Base-by-base conservation (phyloP, 2,329 filamentous ascomycete species). In the Tolypocladium ovalisporum region DNA sequence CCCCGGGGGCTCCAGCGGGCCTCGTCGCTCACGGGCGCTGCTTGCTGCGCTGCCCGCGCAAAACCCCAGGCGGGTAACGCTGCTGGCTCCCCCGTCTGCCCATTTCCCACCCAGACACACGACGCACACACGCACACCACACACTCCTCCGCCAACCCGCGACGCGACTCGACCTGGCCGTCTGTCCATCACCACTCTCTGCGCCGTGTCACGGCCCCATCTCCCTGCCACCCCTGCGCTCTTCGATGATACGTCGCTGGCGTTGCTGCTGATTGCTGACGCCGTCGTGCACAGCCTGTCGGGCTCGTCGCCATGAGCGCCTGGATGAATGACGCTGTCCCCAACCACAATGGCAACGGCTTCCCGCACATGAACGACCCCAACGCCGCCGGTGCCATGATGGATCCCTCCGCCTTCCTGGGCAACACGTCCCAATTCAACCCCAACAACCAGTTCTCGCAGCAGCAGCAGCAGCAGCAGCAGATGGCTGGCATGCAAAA, bases 401-500 rank as follows among this genome's bases (percentile, higher is more conserved):
- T 87, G 77, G 84, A 87, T 68, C 82, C 83, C 12, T 79, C 82
- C 17, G 78, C 79, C 59, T 86, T 84, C 66, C 82, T 87, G 81
- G 76, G 76, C 70, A 82, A 78, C 70, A 71, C 76, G 63, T 75
- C 71, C 67, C 82, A 83, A 70, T 86, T 85, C 73, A 85, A 83
- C 70, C 77, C 79, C 64, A 71, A 77, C 60, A 71, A 77, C 60
- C 80, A 83, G 67, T 84, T 82, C 64, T 71, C 77, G 60, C 84
- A 81, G 65, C 72, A 73, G 58, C 73, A 52, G 12, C 56, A 52
- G 12, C 56, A 55, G 29, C 42, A 54, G 29, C 40, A 73, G 60
- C 80, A 82, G 69, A 79, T 83, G 73, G 73, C 76, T 60, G 76
- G 73, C 68, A 88, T 93, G 82, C 89, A 89, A 71, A 94, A 93